Percentiles rank a stretch among this genome's conserved stretches.
phyloP scores from a whole-genome alignment of 345 rosid genomes.

The Hibiscus mutabilis region DNA sequence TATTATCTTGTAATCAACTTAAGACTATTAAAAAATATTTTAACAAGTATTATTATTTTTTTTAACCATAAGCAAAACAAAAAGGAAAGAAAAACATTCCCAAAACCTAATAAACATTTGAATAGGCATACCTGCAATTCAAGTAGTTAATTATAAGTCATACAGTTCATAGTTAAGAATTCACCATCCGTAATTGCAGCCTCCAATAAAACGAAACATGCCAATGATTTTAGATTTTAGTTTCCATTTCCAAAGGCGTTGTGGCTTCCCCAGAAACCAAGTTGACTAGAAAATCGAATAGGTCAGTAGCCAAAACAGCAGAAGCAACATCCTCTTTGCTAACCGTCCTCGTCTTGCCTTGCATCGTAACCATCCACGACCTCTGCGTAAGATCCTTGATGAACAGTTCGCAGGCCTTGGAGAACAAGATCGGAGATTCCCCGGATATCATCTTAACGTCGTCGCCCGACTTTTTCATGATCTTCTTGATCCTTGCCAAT shows the following conservation, averaged over 20 bases:
- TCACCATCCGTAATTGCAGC: no score
- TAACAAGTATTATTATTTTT: no score
- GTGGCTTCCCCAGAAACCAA: slow-evolving; percentile 22
- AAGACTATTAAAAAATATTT: no score
- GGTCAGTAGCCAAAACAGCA: slow-evolving; percentile 45
- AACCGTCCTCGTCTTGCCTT: slow-evolving; percentile 54
- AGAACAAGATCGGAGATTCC: slow-evolving; percentile 55
- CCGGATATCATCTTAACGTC: slow-evolving; percentile 62
- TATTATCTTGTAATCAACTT: no score
- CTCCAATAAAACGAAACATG: not conserved
- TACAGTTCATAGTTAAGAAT: not conserved
- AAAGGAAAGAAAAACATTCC: no score
- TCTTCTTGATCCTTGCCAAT: slow-evolving; percentile 66
- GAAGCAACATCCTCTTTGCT: slow-evolving; percentile 58
- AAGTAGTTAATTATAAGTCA: not conserved
- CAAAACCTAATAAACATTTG: no score
- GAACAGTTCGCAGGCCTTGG: slow-evolving; percentile 60
- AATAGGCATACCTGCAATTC: no score
- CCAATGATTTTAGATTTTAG: not conserved
- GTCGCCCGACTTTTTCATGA: slow-evolving; percentile 58
- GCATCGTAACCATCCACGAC: slow-evolving; percentile 50
- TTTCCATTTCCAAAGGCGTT: not conserved
- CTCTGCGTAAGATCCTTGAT: slow-evolving; percentile 49
- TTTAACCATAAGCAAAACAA: no score
- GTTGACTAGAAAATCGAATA: slow-evolving; percentile 48